phyloP scores from a whole-genome alignment of 2,329 filamentous ascomycete genomes.

The Paecilomyces niveus region DNA sequence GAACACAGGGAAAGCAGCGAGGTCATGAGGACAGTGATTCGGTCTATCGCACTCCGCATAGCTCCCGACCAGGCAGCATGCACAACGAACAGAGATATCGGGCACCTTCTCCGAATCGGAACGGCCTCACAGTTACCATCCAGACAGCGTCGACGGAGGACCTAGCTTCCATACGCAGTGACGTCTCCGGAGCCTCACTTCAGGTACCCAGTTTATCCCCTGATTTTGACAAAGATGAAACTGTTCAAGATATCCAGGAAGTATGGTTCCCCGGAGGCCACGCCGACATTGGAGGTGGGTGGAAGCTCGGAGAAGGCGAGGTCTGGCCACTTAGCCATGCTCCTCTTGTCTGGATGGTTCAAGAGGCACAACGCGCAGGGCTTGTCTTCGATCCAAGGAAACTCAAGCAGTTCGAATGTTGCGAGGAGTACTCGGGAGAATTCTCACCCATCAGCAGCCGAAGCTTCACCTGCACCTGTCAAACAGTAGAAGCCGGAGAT shows the following conservation, averaged over 20 bases:
- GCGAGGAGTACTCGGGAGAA: conserved; percentile 35
- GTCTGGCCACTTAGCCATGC: conserved; percentile 56
- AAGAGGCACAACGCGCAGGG: conserved; percentile 58
- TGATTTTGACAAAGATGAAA: conserved; percentile 24
- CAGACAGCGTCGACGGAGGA: conserved; percentile 22
- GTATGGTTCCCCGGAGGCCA: conserved; percentile 70
- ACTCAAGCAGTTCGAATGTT: conserved; percentile 59
- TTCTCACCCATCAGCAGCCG: conserved; percentile 24
- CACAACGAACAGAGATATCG: conserved; percentile 19
- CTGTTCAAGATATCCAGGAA: conserved; percentile 66
- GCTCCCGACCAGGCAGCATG: conserved; percentile 14
- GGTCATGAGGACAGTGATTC: conserved; percentile 15
- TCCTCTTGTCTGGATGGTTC: conserved; percentile 64
- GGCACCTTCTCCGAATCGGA: conserved; percentile 13
- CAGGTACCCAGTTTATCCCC: conserved; percentile 15
- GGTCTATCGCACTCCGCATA: conserved; percentile 20
- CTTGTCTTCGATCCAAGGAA: conserved; percentile 64
- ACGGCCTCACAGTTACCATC: conserved; percentile 21
- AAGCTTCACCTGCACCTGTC: neutral
- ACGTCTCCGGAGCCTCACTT: conserved; percentile 22
- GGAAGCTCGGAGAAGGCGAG: conserved; percentile 54
- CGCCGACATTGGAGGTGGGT: conserved; percentile 71
- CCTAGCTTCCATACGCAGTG: conserved; percentile 20
- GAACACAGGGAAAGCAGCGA: conserved; percentile 4
- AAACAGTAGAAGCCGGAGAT: conserved; percentile 1